Conservation (phyloP, 1,284 basidiomycete genomes). For the Microbotryomycetes sp. region DNA sequence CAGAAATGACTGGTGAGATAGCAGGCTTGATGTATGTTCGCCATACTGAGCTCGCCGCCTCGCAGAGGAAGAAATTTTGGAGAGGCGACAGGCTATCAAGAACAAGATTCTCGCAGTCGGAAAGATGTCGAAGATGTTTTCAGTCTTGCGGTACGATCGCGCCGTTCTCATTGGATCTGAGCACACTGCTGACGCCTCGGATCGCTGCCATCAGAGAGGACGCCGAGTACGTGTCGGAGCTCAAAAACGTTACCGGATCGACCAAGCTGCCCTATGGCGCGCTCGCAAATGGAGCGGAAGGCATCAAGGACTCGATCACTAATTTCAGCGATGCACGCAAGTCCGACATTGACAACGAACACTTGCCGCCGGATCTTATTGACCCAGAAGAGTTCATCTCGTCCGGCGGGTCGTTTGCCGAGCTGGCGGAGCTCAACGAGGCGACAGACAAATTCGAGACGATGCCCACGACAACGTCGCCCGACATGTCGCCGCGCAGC, state of each 20-base stretch:
- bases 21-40: background rate
- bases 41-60: background rate
- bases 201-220: slow-evolving; percentile 55
- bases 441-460: slow-evolving; percentile 9
- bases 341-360: slow-evolving; percentile 98
- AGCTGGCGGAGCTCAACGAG: background rate
- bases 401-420: slow-evolving; percentile 47
- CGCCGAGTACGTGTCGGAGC: slow-evolving; percentile 92
- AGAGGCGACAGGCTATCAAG: slow-evolving; percentile 79
- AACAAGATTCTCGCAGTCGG: slow-evolving; percentile 99
- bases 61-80: slow-evolving; percentile 52
- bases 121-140: slow-evolving; percentile 91
- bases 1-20: slow-evolving; percentile 17
- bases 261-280: slow-evolving; percentile 75
- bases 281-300: slow-evolving; percentile 82
- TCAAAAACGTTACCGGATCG: slow-evolving; percentile 81
- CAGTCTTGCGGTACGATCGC: slow-evolving; percentile 66
- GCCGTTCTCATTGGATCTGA: background rate
- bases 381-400: slow-evolving; percentile 71
- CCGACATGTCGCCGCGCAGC: slow-evolving; percentile 32
- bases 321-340: slow-evolving; percentile 95
- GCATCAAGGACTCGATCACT: slow-evolving; percentile 89
- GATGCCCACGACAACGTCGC: slow-evolving; percentile 36
- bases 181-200: background rate
- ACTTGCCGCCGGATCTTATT: slow-evolving; percentile 87